These are phyloP conservation scores for Aspergillus nidulans DNA, from an alignment of 495 filamentous ascomycete genomes.

Conservation along the genomic window DNA sequence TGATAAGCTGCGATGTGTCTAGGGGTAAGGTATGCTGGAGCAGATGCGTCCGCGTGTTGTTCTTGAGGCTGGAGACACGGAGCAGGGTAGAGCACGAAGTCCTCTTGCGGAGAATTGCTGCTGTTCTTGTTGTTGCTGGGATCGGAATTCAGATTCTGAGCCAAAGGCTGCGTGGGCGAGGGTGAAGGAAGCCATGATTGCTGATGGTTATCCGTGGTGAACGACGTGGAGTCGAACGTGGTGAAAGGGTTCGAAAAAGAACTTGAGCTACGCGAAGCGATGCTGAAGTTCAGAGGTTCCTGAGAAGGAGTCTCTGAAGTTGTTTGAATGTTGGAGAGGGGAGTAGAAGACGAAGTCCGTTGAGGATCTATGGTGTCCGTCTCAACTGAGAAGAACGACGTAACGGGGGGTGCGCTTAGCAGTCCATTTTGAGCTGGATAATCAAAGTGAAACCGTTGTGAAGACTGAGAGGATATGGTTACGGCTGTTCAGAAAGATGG, in stretches of 20 bases:
- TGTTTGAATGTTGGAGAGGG: constrained; percentile 39
- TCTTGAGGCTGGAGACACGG: constrained; percentile 25
- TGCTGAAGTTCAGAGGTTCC: constrained; percentile 56
- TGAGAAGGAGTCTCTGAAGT: constrained; percentile 43
- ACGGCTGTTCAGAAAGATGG: constrained; percentile 2
- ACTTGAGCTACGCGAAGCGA: constrained; percentile 51
- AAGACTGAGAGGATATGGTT: constrained; percentile 31
- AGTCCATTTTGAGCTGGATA: constrained; percentile 45
- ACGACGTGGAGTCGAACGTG: constrained; percentile 54
- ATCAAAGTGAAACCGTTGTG: constrained; percentile 20
- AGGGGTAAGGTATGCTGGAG: constrained; percentile 36
- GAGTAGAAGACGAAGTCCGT: constrained; percentile 30
- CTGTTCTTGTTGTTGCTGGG: constrained; percentile 35
- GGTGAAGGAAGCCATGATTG: constrained; percentile 60
- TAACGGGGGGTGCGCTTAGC: constrained; percentile 37
- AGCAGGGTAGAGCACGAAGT: constrained; percentile 46
- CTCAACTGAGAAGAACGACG: constrained; percentile 41
- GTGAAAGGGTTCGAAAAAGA: constrained; percentile 39
- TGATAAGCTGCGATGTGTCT: constrained; percentile 32
- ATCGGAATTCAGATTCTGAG: constrained; percentile 43
- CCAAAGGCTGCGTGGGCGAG: constrained; percentile 41
- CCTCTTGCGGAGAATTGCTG: constrained; percentile 30
- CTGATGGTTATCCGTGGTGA: constrained; percentile 61
- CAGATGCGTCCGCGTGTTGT: constrained; percentile 30
- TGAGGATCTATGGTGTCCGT: constrained; percentile 49